Conservation (phyloP, 257 asterid species). For the Fraxinus excelsior region DNA sequence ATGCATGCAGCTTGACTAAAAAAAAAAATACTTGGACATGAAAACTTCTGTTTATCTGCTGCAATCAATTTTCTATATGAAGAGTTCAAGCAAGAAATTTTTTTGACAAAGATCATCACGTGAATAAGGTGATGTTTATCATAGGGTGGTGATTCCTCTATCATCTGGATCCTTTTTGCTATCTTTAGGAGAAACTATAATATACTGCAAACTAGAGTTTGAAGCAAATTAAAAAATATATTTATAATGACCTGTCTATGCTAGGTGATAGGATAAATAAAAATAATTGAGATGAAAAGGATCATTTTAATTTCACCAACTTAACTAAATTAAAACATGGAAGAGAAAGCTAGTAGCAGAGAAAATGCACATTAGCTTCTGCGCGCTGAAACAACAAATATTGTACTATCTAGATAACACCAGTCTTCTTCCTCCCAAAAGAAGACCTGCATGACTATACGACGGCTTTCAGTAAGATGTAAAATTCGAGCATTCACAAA, state of each 20-base stretch:
- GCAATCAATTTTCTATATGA: background rate
- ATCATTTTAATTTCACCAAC: constrained; percentile 1
- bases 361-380: background rate
- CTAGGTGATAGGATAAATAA: background rate
- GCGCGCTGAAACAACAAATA: constrained; percentile 14
- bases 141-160: background rate
- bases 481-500: background rate
- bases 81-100: background rate
- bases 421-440: constrained; percentile 4
- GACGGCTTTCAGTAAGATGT: background rate
- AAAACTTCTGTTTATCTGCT: background rate
- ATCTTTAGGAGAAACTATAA: no score
- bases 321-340: constrained; percentile 4
- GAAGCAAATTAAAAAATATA: background rate
- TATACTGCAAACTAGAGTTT: background rate
- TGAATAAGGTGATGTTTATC: background rate
- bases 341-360: constrained; percentile 11
- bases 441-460: background rate
- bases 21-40: background rate
- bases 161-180: no score
- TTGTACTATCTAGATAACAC: background rate
- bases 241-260: no score
- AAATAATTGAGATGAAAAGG: background rate
- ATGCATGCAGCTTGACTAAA: background rate
- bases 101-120: background rate